phyloP scores from a whole-genome alignment of 1,139 yeast genomes.

The Tardiomyces blankii region DNA sequence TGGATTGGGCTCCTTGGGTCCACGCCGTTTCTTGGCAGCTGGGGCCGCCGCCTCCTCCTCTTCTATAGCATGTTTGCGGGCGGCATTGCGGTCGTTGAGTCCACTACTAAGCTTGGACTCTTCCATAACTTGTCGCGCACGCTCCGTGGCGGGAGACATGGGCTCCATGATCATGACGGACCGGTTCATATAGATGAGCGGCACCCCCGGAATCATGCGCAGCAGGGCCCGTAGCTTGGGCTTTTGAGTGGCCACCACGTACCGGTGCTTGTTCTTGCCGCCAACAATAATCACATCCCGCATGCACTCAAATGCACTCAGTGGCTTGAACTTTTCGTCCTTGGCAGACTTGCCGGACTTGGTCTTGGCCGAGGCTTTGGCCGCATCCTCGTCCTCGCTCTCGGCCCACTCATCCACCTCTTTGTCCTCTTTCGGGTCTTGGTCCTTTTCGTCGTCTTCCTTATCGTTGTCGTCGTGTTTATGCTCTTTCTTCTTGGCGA shows the following conservation, averaged over 20 bases:
- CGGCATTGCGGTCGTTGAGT: slow-evolving; percentile 42
- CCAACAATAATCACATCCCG: slow-evolving; percentile 62
- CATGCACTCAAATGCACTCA: slow-evolving; percentile 67
- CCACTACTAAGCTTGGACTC: slow-evolving; percentile 61
- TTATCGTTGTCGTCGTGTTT: slow-evolving; percentile 3
- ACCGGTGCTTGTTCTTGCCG: slow-evolving; percentile 68
- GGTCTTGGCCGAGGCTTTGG: too few species aligned
- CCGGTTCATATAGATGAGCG: slow-evolving; percentile 74
- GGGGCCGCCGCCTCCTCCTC: slow-evolving; percentile 16
- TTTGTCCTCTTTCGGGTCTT: not conserved
- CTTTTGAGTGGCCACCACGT: slow-evolving; percentile 78
- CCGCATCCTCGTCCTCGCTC: not conserved
- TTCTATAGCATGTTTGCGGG: slow-evolving; percentile 10
- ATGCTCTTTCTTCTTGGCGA: slow-evolving; percentile 1
- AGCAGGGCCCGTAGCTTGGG: slow-evolving; percentile 53
- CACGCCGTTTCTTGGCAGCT: slow-evolving; percentile 24
- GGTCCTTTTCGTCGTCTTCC: slow-evolving; percentile 3
- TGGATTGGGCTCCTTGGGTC: slow-evolving; percentile 18
- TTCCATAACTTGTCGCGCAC: slow-evolving; percentile 47
- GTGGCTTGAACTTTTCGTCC: slow-evolving; percentile 29
- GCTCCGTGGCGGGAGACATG: slow-evolving; percentile 57
- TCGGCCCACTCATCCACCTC: not conserved
- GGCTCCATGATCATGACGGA: slow-evolving; percentile 97
- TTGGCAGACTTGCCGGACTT: not conserved
- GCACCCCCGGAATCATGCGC: slow-evolving; percentile 79